Percentiles rank a stretch among this genome's conserved stretches.
Conservation (phyloP, 371 early-diverging fungal species). For the Apophysomyces elegans region DNA sequence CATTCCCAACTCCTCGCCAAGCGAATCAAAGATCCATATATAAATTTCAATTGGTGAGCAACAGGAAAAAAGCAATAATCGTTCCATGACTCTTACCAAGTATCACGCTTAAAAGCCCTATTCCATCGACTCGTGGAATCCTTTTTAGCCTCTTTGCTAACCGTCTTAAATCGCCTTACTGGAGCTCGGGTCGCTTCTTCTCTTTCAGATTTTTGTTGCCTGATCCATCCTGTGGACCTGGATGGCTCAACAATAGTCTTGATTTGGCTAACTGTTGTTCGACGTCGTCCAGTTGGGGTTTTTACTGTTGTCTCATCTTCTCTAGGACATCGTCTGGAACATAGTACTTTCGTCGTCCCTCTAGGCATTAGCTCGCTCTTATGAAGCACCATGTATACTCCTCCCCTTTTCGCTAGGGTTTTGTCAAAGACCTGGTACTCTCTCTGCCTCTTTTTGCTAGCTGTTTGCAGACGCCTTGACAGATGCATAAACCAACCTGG, state of each 20-base stretch:
- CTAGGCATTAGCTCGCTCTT: too few species aligned
- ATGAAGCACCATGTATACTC: too few species aligned
- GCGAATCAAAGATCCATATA: too few species aligned
- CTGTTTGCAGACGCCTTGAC: not conserved
- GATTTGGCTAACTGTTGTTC: not conserved
- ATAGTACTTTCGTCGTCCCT: too few species aligned
- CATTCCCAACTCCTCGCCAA: too few species aligned
- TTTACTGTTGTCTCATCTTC: not conserved
- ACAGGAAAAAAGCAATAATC: not conserved
- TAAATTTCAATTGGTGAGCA: too few species aligned
- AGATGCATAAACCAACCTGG: not conserved
- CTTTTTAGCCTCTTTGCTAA: not conserved
- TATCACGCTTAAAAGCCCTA: not conserved
- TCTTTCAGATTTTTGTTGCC: not conserved
- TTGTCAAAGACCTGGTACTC: too few species aligned
- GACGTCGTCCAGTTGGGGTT: not conserved
- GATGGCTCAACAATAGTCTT: not conserved
- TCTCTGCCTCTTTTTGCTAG: not conserved
- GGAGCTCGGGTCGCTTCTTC: too few species aligned
- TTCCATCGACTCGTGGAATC: not conserved
- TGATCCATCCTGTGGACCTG: not conserved
- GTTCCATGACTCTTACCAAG: not conserved
- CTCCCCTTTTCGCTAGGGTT: too few species aligned
- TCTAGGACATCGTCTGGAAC: not conserved
- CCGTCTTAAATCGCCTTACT: too few species aligned